Conservation (phyloP, 2,329 filamentous ascomycete genomes). For the Colletotrichum orbiculare region DNA sequence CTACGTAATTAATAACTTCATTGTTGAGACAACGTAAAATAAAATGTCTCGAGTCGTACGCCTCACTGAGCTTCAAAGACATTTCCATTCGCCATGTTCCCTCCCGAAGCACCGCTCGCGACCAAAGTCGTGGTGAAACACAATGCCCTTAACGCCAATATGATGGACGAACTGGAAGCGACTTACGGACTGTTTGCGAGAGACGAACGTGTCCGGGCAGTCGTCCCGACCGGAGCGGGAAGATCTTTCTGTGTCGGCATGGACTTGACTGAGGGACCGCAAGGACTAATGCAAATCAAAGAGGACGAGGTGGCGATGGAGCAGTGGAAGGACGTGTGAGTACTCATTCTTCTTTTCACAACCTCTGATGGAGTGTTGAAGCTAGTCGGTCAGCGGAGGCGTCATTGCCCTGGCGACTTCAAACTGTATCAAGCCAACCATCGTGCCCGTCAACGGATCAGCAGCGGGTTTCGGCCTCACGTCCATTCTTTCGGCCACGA, state of each 20-base stretch:
- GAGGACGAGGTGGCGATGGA: background rate
- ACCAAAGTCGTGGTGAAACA: slow-evolving; percentile 13
- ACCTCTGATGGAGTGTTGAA: no score
- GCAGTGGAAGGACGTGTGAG: slow-evolving; percentile 10
- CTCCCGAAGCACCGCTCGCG: background rate
- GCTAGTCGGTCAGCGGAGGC: slow-evolving; percentile 39
- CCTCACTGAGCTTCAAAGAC: slow-evolving; percentile 19
- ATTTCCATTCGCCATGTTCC: slow-evolving; percentile 28
- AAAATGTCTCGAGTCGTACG: slow-evolving; percentile 8
- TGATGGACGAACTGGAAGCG: slow-evolving; percentile 24
- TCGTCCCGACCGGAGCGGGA: slow-evolving; percentile 20
- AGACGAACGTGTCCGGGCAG: slow-evolving; percentile 4
- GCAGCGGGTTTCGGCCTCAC: slow-evolving; percentile 37
- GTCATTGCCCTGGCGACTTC: slow-evolving; percentile 25
- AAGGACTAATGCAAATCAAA: slow-evolving; percentile 9
- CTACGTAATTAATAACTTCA: no score
- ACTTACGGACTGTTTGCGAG: background rate
- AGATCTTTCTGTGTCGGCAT: slow-evolving; percentile 19
- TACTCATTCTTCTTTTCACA: no score
- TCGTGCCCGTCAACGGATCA: slow-evolving; percentile 37
- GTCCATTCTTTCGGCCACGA: slow-evolving; percentile 32
- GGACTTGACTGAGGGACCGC: background rate
- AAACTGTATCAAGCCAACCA: slow-evolving; percentile 36
- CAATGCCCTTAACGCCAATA: slow-evolving; percentile 19
- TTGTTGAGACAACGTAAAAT: no score